Evolutionary conservation across 192 early-diverging fungal genomes (phyloP), one percentile per base, ranked within the genome.

Genomic region (Coemansia sp.): DNA sequence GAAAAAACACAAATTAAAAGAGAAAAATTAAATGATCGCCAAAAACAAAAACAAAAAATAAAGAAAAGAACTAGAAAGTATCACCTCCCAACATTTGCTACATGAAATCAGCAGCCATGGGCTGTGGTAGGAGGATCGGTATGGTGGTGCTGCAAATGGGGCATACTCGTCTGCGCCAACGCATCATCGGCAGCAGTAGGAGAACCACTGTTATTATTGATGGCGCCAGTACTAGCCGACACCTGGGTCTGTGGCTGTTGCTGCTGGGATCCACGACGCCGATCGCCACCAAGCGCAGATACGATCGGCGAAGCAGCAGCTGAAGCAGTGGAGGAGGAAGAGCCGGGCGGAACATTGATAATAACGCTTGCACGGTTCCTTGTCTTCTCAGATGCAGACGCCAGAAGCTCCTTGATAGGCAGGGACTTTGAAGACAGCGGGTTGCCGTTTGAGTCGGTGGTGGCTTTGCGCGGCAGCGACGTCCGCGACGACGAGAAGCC

Each of bases 331-430:
- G 62, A 60, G 12, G 71, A 61, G n/a, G 73, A 58, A 8, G 67
- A 69, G 37, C 58, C 46, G 18, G 71, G 64, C 43, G 71, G 48
- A 19, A 62, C 66, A 54, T 32, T 32, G 32, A 32, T 32, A 12
- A 73, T 63, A 43, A 82, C 66, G 66, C 80, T 82, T 11, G 72
- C 63, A n/a, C 80, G 62, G 41, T 77, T 73, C 21, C 75, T 55
- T 45, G 71, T 65, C 74, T 82, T 82, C 8, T 82, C 80, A 3
- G 74, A 65, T 26, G 79, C 71, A 19, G 79, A 71, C 54, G 80
- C 72, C 62, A 82, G 59, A 8, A 82, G 80, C 75, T 82, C 80
- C 66, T 74, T 77, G 62, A 82, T 82, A 0, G 80, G 80, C 66
- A 82, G 55, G 10, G 75, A 58, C 68, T 82, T 82, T 37, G 75